Base-by-base conservation (phyloP, 2,329 filamentous ascomycete species). In the Aureobasidium sp. region DNA sequence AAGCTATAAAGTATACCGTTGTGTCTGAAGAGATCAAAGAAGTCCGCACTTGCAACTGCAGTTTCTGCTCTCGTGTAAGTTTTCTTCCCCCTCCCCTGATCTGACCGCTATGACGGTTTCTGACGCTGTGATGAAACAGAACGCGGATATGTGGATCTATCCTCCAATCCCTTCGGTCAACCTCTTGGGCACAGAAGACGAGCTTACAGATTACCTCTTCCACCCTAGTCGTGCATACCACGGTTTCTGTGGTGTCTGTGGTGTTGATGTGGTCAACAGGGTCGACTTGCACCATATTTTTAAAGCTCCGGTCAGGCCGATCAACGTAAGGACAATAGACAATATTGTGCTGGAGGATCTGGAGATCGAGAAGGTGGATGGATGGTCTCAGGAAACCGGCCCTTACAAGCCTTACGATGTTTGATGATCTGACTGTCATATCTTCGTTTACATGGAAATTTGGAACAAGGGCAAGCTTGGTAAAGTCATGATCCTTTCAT, bases 131-230 rank as follows among this genome's bases (percentile, higher is more conserved):
- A 12, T 8, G 24, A 29, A 4, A 27, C n/a, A 58, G 54, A 60
- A 60, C 37, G 57, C 57, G 2, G 45, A 50, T n/a, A 52, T 52
- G 45, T 60, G 57, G 57, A 60, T 60, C 14, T 60, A 60, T 7
- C 57, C 57, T 12, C 37, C 47, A 0, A 29, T 59, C 3, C 3
- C 56, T 15, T 48, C 56, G 9, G 56, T 59, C 22, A 14, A 48
- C 9, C 7, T 59, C 2, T 15, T 59, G 15, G 56, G 33, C 56
- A 59, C 56, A 15, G 56, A 59, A 11, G 33, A 48, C 2, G 49
- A 49, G 15, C 44, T 59, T 0, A 59, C 56, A 40, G 9, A 48
- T 9, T 59, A 59, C 24, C 56, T 59, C 11, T 59, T 59, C 17
- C 17, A 22, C 15, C 44, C 35, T 3, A 11, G 40, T 17, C 33